These are phyloP conservation scores for Paecilomyces formosus DNA, from an alignment of 2,329 filamentous ascomycete species.

Conservation along the genomic window DNA sequence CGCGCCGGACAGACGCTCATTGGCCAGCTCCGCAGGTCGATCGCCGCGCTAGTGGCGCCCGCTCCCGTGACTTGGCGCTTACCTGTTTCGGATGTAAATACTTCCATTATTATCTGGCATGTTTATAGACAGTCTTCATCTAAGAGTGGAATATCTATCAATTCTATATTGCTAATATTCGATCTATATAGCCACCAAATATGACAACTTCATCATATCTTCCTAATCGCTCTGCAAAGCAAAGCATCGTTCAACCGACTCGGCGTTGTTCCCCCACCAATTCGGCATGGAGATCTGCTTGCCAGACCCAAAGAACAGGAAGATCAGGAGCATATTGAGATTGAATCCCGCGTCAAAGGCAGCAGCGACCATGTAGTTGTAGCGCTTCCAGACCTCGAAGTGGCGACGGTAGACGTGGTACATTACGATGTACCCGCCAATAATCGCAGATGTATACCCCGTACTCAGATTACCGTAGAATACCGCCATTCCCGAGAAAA, in stretches of 20 bases:
- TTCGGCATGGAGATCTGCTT: conserved; percentile 53
- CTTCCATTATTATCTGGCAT: no score
- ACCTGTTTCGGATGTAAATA: background rate
- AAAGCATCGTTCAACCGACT: conserved; percentile 53
- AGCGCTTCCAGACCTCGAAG: conserved; percentile 52
- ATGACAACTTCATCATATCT: background rate
- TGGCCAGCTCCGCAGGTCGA: background rate
- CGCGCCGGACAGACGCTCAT: background rate
- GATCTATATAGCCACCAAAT: no score
- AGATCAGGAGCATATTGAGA: conserved; percentile 54
- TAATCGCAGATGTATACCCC: conserved; percentile 49
- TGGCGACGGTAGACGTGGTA: conserved; percentile 50
- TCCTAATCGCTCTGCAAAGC: conserved; percentile 27
- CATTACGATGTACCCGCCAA: conserved; percentile 56
- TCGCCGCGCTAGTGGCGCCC: background rate
- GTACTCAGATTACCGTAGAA: conserved; percentile 59
- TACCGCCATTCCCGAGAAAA: conserved; percentile 47
- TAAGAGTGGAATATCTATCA: no score
- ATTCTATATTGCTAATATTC: no score
- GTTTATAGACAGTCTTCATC: no score
- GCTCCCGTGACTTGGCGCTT: background rate
- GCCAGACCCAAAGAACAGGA: conserved; percentile 51
- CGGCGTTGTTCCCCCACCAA: conserved; percentile 56
- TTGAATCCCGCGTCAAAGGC: conserved; percentile 58
- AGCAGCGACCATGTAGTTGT: conserved; percentile 55